Conservation (phyloP, 2,329 filamentous ascomycete species). For the Curvularia verruculosa region DNA sequence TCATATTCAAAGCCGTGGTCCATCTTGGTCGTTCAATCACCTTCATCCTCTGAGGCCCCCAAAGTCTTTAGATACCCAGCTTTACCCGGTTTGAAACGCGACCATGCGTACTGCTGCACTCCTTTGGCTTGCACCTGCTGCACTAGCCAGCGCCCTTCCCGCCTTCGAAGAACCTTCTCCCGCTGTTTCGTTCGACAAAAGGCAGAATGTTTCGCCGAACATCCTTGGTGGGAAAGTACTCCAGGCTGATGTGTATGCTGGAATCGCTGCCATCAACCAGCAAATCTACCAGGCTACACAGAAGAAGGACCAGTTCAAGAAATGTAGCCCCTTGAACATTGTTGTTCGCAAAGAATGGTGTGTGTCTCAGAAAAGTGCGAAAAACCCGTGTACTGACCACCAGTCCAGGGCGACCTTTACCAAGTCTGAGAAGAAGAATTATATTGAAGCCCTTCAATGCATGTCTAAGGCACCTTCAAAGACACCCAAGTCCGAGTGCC, state of each 20-base stretch:
- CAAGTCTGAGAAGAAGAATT: constrained; percentile 34
- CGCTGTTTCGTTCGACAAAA: constrained; percentile 23
- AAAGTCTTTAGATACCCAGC: constrained; percentile 1
- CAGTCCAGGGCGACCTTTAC: constrained; percentile 36
- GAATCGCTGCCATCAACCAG: constrained; percentile 33
- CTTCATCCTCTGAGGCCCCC: constrained; percentile 11
- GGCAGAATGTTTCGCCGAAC: constrained; percentile 17
- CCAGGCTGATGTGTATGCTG: constrained; percentile 31
- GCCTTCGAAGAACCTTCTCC: constrained; percentile 11
- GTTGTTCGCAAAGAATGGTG: constrained; percentile 54
- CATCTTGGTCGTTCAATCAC: constrained; percentile 9
- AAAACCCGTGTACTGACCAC: constrained; percentile 8
- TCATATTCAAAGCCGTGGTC: constrained; percentile 14
- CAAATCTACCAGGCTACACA: constrained; percentile 34
- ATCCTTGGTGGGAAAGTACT: constrained; percentile 25
- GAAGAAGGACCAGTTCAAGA: constrained; percentile 29
- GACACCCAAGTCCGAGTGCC: constrained; percentile 32
- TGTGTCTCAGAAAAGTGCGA: background rate
- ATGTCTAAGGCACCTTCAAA: constrained; percentile 33
- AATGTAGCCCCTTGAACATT: constrained; percentile 49
- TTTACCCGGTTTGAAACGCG: constrained; percentile 17
- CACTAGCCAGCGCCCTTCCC: constrained; percentile 26
- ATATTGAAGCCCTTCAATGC: constrained; percentile 42
- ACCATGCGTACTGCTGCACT: constrained; percentile 29
- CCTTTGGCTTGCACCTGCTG: constrained; percentile 24